These are phyloP conservation scores for Leccinum fibrillosum DNA, from an alignment of 768 basidiomycete genomes.

Conservation along the genomic window DNA sequence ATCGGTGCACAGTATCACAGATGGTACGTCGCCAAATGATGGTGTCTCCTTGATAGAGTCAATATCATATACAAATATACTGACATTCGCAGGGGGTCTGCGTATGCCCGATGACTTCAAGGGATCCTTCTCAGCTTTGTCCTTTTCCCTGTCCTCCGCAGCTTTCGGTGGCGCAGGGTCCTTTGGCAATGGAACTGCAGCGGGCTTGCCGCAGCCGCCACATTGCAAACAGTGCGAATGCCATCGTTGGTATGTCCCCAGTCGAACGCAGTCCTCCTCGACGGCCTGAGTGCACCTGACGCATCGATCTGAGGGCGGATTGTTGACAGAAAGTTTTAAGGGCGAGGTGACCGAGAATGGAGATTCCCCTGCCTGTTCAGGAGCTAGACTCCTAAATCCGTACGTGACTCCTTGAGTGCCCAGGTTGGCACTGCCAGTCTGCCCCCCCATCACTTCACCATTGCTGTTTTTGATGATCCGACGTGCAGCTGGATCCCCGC, in stretches of 20 bases:
- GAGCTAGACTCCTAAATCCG: constrained; percentile 89
- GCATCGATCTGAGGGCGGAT: constrained; percentile 88
- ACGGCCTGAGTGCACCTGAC: constrained; percentile 86
- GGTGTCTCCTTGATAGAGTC: constrained; percentile 64
- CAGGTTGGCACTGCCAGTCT: constrained; percentile 46
- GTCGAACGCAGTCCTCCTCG: constrained; percentile 94
- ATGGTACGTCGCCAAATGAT: constrained; percentile 72
- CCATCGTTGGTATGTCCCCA: constrained; percentile 97
- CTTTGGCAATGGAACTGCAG: constrained; percentile 58
- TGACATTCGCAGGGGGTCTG: constrained; percentile 79
- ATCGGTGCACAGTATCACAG: constrained; percentile 70
- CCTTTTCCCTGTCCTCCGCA: constrained; percentile 49
- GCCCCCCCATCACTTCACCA: constrained; percentile 49
- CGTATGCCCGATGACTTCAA: constrained; percentile 62
- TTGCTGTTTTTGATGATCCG: constrained; percentile 74
- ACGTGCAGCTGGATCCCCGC: constrained; percentile 74
- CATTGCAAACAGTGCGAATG: constrained; percentile 95
- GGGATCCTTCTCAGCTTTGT: constrained; percentile 41
- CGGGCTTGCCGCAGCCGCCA: constrained; percentile 69
- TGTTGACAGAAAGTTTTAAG: constrained; percentile 54
- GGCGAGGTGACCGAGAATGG: constrained; percentile 52
- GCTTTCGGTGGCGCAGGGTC: constrained; percentile 50
- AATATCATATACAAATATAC: constrained; percentile 73
- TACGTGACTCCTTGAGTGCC: constrained; percentile 89
- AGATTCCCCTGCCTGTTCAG: constrained; percentile 86